Evolutionary conservation across 306 rosid species (phyloP), one percentile per base, ranked within the genome.

Genomic region (Cicer chorassanicum): DNA sequence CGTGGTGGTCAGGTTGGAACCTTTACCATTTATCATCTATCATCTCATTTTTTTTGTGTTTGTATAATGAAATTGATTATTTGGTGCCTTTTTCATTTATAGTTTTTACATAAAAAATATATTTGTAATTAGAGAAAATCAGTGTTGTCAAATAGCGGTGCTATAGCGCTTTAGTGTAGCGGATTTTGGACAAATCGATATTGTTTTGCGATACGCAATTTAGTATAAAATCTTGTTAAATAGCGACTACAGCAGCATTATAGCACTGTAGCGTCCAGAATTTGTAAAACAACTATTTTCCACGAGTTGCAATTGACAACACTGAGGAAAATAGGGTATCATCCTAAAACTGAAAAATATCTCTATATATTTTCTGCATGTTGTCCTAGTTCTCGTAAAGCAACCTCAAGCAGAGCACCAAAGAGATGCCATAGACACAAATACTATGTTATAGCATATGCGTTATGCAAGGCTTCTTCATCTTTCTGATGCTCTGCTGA

Each of bases 1-100:
- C 97, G 98, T 67, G 98, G 98, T 86, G 86, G 95, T 65, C 97
- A 94, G 98, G 98, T 91, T 74, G 50, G 90, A 83, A 41, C 40
- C 45, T 62, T 57, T 79, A 40, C 50, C 9, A 9, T 7, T 81
- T 65, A 53, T 15, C 9, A 8, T 61, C 36, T 18, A 2, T 41
- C 62, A 8, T 68, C 19, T 49, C 21, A 10, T 63, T 46, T 73
- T 56, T 16, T n/a, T 1, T 74, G 40, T 55, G 40, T 34, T 49
- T 80, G 68, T 62, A 46, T 1, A 6, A 6, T 38, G 43, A 40
- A 54, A 53, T 70, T 60, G 40, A 18, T 59, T 51, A 40, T 64
- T 74, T 11, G 19, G 64, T 39, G 50, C 6, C 9, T 54, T 79
- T 4, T 70, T 38, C 4, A 21, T 39, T 68, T 54, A 34, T 53